phyloP scores from a whole-genome alignment of 257 asterid species.

The Mitragyna speciosa region DNA sequence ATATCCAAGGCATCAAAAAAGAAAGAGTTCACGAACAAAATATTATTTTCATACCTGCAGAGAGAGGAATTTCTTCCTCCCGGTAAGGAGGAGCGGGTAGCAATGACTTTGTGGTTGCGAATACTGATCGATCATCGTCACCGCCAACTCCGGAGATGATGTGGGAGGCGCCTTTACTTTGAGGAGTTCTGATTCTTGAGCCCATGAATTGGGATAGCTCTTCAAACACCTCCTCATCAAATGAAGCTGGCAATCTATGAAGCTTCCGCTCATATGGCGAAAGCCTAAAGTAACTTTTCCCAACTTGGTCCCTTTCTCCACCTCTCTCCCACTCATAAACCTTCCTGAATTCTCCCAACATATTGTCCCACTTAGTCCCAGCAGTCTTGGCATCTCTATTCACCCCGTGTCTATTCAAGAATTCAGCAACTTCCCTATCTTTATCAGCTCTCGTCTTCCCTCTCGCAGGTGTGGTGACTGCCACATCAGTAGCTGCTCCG shows the following conservation, averaged over 20 bases:
- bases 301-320: slow-evolving; percentile 41
- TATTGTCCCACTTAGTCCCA: slow-evolving; percentile 56
- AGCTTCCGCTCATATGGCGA: slow-evolving; percentile 51
- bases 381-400: slow-evolving; percentile 50
- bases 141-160: slow-evolving; percentile 6
- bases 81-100: slow-evolving; percentile 32
- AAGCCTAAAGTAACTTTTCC: slow-evolving; percentile 49
- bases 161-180: slow-evolving; percentile 15
- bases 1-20: no score
- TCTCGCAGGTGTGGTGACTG: slow-evolving; percentile 20
- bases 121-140: slow-evolving; percentile 23
- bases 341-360: slow-evolving; percentile 54
- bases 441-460: slow-evolving; percentile 51
- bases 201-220: slow-evolving; percentile 52
- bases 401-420: slow-evolving; percentile 38
- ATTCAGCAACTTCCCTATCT: slow-evolving; percentile 50
- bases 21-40: no score
- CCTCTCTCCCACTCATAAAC: slow-evolving; percentile 55
- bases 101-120: slow-evolving; percentile 18
- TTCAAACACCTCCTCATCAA: slow-evolving; percentile 53
- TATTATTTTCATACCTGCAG: no score
- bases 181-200: slow-evolving; percentile 40
- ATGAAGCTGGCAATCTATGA: slow-evolving; percentile 52
- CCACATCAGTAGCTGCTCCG: neutral
- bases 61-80: slow-evolving; percentile 29